Evolutionary conservation across 2,329 filamentous ascomycete genomes (phyloP).

Genomic region (Xylariaceae sp.): DNA sequence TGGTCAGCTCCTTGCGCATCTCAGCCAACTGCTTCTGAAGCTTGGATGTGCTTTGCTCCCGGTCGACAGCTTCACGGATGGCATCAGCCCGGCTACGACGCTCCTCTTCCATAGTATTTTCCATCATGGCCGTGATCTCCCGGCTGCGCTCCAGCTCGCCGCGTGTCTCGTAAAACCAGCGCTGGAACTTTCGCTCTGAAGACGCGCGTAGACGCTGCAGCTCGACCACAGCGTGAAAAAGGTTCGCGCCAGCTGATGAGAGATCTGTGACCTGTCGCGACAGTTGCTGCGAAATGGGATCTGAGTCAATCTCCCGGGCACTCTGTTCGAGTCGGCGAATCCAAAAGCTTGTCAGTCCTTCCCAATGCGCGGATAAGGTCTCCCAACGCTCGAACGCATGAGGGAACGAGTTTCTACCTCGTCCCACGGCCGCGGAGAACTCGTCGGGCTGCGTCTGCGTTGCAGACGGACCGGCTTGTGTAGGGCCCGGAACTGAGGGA

Average conservation of each 20-base stretch:
- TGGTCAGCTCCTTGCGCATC: constrained; percentile 87
- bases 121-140: constrained; percentile 78
- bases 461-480: constrained; percentile 28
- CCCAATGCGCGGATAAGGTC: constrained; percentile 94
- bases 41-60: constrained; percentile 64
- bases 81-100: constrained; percentile 65
- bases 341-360: constrained; percentile 96
- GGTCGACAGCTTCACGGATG: constrained; percentile 59
- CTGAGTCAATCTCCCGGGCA: constrained; percentile 74
- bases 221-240: constrained; percentile 97
- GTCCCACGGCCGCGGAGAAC: constrained; percentile 21
- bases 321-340: constrained; percentile 90
- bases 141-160: constrained; percentile 80
- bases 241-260: constrained; percentile 92
- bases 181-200: constrained; percentile 94
- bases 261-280: constrained; percentile 93
- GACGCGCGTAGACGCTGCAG: constrained; percentile 89
- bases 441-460: constrained; percentile 30
- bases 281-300: constrained; percentile 81
- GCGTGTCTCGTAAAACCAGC: constrained; percentile 96
- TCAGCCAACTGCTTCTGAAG: constrained; percentile 78
- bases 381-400: constrained; percentile 99
- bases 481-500: constrained; percentile 13
- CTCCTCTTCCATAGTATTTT: constrained; percentile 70
- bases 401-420: constrained; percentile 70